Conservation (phyloP, 176 grass and related monocot genomes). For the Coix lacrymajobi region DNA sequence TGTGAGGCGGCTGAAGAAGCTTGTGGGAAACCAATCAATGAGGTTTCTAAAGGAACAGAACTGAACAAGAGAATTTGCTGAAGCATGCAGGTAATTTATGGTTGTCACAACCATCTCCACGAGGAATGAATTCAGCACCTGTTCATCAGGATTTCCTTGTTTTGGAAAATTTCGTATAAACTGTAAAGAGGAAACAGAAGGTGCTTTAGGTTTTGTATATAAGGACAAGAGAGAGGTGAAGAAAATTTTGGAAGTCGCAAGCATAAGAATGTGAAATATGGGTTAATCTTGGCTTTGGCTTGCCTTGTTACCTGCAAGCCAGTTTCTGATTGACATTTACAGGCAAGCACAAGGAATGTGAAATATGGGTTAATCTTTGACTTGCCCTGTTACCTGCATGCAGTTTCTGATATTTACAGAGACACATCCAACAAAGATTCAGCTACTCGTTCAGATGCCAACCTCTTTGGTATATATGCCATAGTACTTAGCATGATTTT, state of each 20-base stretch:
- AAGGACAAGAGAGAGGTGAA: neutral
- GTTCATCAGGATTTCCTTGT: neutral
- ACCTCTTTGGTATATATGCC: neutral
- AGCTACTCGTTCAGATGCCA: neutral
- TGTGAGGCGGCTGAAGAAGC: conserved; percentile 25
- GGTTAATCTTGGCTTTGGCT: neutral
- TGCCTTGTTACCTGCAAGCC: neutral
- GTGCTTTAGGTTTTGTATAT: neutral
- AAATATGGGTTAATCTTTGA: neutral
- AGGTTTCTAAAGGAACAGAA: conserved; percentile 17
- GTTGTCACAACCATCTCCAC: neutral
- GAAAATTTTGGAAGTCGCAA: neutral
- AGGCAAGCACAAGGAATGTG: neutral
- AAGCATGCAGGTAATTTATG: neutral
- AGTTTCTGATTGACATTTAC: neutral
- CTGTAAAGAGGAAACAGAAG: neutral
- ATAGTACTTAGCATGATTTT: neutral
- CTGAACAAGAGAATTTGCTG: conserved; percentile 30
- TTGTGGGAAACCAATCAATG: neutral
- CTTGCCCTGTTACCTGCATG: neutral
- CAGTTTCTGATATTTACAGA: neutral
- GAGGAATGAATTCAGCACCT: neutral
- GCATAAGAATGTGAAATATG: neutral
- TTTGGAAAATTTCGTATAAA: neutral
- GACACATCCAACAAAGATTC: neutral